Conservation (phyloP, 345 rosid genomes). For the Nasturtium officinale region DNA sequence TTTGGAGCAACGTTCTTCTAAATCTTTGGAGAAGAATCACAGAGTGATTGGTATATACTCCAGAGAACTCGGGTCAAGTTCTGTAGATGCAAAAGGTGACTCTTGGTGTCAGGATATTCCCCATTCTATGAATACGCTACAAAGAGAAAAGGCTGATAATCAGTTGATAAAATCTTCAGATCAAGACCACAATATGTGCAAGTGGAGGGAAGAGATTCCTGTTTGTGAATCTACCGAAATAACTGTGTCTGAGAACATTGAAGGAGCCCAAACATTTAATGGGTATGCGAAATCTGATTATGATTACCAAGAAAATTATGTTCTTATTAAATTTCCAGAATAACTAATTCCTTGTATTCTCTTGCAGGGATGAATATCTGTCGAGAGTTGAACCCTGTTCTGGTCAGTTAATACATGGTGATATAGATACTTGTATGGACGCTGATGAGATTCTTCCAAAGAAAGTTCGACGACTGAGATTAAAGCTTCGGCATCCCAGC, state of each 20-base stretch:
- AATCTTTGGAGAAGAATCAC: slow-evolving; percentile 42
- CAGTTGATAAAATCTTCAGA: slow-evolving; percentile 47
- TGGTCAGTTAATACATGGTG: slow-evolving; percentile 35
- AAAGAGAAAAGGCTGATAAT: slow-evolving; percentile 35
- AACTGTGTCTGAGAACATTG: slow-evolving; percentile 39
- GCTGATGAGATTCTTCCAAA: slow-evolving; percentile 49
- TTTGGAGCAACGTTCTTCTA: slow-evolving; percentile 47
- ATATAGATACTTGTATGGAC: slow-evolving; percentile 43
- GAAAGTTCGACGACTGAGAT: slow-evolving; percentile 57
- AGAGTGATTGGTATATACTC: slow-evolving; percentile 43
- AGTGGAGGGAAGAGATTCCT: slow-evolving; percentile 53
- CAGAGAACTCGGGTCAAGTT: slow-evolving; percentile 49
- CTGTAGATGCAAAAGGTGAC: slow-evolving; percentile 48
- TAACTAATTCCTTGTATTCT: slow-evolving; percentile 33
- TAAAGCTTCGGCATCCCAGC: slow-evolving; percentile 49
- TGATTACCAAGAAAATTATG: slow-evolving; percentile 9
- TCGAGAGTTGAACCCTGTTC: slow-evolving; percentile 40
- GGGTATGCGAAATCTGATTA: slow-evolving; percentile 49
- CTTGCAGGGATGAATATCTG: slow-evolving; percentile 56
- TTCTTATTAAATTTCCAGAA: slow-evolving; percentile 10
- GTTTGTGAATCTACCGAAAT: slow-evolving; percentile 36
- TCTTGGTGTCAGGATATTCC: slow-evolving; percentile 40
- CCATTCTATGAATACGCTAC: slow-evolving; percentile 44
- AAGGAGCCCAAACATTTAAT: slow-evolving; percentile 37
- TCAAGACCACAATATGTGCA: slow-evolving; percentile 47